These are phyloP conservation scores for Candida orba DNA, from an alignment of 805 yeast genomes.

Conservation along the genomic window DNA sequence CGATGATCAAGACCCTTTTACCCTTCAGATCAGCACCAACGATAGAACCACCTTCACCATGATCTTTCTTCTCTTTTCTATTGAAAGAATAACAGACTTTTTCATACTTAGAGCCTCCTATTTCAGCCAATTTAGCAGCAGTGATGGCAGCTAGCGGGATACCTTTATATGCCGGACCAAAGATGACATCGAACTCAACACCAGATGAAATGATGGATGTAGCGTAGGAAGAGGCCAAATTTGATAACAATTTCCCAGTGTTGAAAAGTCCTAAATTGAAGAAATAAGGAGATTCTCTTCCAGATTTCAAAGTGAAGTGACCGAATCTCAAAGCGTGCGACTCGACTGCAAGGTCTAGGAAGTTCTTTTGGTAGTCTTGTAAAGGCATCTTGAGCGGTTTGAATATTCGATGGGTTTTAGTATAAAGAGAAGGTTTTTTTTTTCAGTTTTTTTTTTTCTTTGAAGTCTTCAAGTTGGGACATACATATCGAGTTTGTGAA, in stretches of 20 bases:
- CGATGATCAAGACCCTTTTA: constrained; percentile 77
- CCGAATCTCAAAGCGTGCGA: constrained; percentile 84
- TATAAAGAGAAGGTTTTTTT: not conserved
- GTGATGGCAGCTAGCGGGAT: constrained; percentile 93
- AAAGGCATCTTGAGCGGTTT: not conserved
- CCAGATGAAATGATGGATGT: constrained; percentile 76
- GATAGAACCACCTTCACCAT: constrained; percentile 95
- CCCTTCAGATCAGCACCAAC: constrained; percentile 76
- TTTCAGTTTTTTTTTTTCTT: too few relatives aligned
- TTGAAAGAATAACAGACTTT: constrained; percentile 85
- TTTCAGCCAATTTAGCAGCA: constrained; percentile 84
- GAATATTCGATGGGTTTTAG: not conserved
- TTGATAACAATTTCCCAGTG: constrained; percentile 71
- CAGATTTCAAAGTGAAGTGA: constrained; percentile 81
- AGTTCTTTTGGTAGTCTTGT: constrained; percentile 51
- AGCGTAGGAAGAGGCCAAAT: constrained; percentile 84
- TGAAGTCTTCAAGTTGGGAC: too few relatives aligned
- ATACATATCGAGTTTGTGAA: too few relatives aligned
- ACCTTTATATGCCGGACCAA: constrained; percentile 98
- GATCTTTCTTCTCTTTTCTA: constrained; percentile 94
- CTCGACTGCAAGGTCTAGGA: constrained; percentile 76
- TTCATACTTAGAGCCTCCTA: constrained; percentile 73
- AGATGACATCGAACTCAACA: constrained; percentile 79
- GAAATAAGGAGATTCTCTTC: constrained; percentile 92
- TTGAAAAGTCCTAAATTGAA: constrained; percentile 89